Base-by-base conservation (phyloP, 768 basidiomycete species). In the Hortiboletus flavorubellus region DNA sequence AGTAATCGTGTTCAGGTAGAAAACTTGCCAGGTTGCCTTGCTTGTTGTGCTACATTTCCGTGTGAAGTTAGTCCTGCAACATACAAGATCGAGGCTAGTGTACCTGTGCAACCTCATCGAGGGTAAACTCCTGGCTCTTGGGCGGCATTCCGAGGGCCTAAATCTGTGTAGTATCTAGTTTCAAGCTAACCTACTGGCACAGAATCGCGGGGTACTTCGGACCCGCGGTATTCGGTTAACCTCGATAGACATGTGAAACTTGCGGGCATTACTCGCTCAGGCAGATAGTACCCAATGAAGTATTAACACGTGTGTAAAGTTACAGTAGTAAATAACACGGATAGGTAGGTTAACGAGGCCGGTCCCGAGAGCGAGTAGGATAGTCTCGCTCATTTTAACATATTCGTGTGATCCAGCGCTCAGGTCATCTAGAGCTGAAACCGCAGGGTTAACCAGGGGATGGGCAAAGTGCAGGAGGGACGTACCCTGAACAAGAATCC, bases 1-100 rank as follows among this genome's bases (percentile, higher is more conserved):
- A 21, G 21, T 21, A 7, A 16, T 30, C 21, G 21, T 46, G 21
- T 14, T 21, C 34, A 16, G 2, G 18, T 14, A 30, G 41, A 15
- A 49, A 29, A 74, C 82, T 66, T 58, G 88, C 90, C 60, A 97
- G 70, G 70, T 95, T 86, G 46, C 88, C 91, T 63, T 86, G 83
- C 64, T 82, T 86, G 77, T 93, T 91, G 72, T 97, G 94, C 93
- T 97, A 59, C 11, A 48, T 44, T 47, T 33, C 38, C 37, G 46
- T 31, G 7, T 18, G 14, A 49, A 49, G 31, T 46, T 23, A 51
- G 33, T 38, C 8, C 31, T 31, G n/a, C 16, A 31, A 44, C 39
- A 49, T 5, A 9, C 30, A 15, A 48, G 30, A 4, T 23, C 7
- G 12, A 51, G 11, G 29, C 29, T 30, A 26, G 64, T 76, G 49